phyloP scores from a whole-genome alignment of 768 basidiomycete genomes.

The Trametes cubensis region DNA sequence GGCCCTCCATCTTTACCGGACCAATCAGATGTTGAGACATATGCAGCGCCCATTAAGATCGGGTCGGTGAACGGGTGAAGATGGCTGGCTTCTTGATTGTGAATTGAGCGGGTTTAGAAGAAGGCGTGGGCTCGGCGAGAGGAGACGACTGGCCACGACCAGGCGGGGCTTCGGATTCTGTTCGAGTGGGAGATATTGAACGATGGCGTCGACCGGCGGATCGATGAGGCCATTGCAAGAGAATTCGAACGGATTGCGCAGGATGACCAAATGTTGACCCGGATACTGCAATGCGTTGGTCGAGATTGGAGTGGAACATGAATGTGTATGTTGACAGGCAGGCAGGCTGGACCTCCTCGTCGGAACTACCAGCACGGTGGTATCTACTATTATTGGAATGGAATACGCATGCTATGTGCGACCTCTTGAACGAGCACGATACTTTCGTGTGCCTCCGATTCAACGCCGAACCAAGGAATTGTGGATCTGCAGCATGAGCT shows the following conservation, averaged over 20 bases:
- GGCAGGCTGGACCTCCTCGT: too few relatives aligned
- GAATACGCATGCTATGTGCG: too few relatives aligned
- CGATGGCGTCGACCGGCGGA: slow-evolving; percentile 1
- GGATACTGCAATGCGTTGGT: neutral
- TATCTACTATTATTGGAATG: too few relatives aligned
- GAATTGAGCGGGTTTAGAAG: slow-evolving; percentile 8
- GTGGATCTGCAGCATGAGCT: too few relatives aligned
- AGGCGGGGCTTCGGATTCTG: neutral
- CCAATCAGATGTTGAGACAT: slow-evolving; percentile 13
- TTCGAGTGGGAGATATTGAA: neutral
- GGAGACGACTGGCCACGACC: neutral
- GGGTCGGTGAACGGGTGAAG: neutral
- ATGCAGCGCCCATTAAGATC: slow-evolving; percentile 3
- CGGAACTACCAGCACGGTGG: too few relatives aligned
- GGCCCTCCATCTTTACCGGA: neutral
- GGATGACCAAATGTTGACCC: neutral
- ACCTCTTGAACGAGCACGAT: too few relatives aligned
- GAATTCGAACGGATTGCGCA: neutral
- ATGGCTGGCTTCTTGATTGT: neutral
- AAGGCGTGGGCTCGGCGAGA: neutral
- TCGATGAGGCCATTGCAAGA: slow-evolving; percentile 8
- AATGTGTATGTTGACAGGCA: neutral
- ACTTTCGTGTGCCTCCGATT: too few relatives aligned
- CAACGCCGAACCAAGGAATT: neutral
- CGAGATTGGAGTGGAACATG: neutral